A percentile compares a stretch with the other conserved stretches of the same genome.
Conservation (phyloP, 1,139 yeast species). For the Taiozyma sp. region DNA sequence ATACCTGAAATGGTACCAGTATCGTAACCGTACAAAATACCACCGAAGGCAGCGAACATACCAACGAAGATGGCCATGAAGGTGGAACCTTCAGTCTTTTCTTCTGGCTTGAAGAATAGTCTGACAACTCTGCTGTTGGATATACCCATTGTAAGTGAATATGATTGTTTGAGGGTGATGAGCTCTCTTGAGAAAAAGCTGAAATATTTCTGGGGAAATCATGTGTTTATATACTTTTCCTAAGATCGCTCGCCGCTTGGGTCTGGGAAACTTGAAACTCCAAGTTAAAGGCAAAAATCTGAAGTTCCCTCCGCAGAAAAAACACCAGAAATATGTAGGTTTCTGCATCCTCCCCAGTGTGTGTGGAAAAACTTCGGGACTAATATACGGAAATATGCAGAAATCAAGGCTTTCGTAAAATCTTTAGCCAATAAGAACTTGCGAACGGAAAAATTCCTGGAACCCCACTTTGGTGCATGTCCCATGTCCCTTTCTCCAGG, state of each 20-base stretch:
- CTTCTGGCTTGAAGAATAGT: constrained; percentile 23
- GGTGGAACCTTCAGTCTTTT: constrained; percentile 25
- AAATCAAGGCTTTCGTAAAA: background rate
- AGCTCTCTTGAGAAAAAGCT: background rate
- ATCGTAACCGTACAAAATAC: constrained; percentile 52
- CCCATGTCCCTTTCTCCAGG: background rate
- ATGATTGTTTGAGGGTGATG: background rate
- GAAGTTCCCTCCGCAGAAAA: background rate
- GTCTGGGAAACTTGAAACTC: background rate
- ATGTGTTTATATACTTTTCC: background rate
- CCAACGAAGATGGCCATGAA: constrained; percentile 25
- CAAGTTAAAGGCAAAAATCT: background rate
- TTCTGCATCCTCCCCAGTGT: background rate
- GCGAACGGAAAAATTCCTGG: background rate
- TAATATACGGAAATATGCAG: background rate
- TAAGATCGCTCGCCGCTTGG: background rate
- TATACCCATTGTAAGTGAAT: background rate
- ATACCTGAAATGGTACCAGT: constrained; percentile 56
- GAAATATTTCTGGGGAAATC: background rate
- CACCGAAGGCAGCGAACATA: constrained; percentile 46
- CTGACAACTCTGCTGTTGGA: constrained; percentile 5
- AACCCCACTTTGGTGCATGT: background rate
- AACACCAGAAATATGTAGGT: background rate
- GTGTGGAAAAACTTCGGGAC: background rate
- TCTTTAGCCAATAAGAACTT: background rate